These are phyloP conservation scores for Cercis canadensis DNA, from an alignment of 306 rosid genomes.

Conservation along the genomic window DNA sequence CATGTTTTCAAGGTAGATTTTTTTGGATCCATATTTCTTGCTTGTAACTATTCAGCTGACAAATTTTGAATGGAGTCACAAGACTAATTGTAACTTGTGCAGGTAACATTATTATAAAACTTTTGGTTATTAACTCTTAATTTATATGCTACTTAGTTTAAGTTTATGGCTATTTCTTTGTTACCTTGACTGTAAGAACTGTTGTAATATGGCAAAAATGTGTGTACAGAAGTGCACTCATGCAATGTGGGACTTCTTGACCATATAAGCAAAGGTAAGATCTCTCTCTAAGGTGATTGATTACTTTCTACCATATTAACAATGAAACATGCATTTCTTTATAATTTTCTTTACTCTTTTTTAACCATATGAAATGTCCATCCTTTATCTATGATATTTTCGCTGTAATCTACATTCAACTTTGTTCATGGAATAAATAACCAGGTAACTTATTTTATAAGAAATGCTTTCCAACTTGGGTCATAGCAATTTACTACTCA, in stretches of 20 bases:
- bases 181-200: conserved; percentile 31
- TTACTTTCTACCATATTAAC: conserved; percentile 18
- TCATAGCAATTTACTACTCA: neutral
- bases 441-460: conserved; percentile 1
- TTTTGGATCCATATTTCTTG: neutral
- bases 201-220: conserved; percentile 38
- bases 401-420: conserved; percentile 1
- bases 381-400: conserved; percentile 17
- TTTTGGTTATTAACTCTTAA: neutral
- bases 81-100: neutral
- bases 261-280: conserved; percentile 63
- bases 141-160: conserved; percentile 2
- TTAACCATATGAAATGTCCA: conserved; percentile 14
- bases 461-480: conserved; percentile 11
- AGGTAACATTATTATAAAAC: conserved; percentile 7
- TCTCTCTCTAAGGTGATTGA: conserved; percentile 7
- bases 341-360: neutral
- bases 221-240: conserved; percentile 62
- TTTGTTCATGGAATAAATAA: conserved; percentile 25
- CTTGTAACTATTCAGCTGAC: neutral
- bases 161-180: conserved; percentile 30
- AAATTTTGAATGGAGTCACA: conserved; percentile 11
- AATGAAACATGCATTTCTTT: neutral
- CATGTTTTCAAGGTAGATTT: neutral
- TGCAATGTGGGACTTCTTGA: conserved; percentile 68